These are phyloP conservation scores for Taphrina deformans DNA, from an alignment of 1,139 yeast genomes.

Conservation along the genomic window DNA sequence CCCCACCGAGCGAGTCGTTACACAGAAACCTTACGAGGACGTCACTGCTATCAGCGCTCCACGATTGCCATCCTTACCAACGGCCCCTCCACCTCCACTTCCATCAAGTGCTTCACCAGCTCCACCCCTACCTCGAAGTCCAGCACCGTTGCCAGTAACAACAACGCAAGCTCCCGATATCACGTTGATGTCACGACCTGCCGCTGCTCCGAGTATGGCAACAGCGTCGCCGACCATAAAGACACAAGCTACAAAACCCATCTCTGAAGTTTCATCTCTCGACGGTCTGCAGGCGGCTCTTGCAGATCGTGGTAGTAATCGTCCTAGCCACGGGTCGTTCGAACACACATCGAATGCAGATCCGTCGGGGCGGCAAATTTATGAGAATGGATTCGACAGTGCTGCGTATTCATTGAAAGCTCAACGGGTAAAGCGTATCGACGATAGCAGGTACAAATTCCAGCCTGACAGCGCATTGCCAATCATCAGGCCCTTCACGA, in stretches of 20 bases:
- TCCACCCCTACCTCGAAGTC: constrained; percentile 33
- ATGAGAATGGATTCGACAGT: background rate
- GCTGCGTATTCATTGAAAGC: constrained; percentile 32
- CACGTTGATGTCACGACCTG: no score
- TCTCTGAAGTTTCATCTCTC: background rate
- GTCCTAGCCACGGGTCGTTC: background rate
- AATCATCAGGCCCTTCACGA: constrained; percentile 74
- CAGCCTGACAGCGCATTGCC: constrained; percentile 70
- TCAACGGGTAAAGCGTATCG: constrained; percentile 49
- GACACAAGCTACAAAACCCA: background rate
- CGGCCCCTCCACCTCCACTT: constrained; percentile 38
- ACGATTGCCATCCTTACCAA: constrained; percentile 36
- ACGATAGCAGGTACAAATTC: constrained; percentile 75
- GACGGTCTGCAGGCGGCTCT: constrained; percentile 13
- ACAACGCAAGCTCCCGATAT: background rate
- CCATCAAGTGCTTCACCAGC: constrained; percentile 24
- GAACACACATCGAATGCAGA: constrained; percentile 2
- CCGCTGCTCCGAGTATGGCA: background rate
- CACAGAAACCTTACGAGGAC: constrained; percentile 31
- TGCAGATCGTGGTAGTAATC: background rate
- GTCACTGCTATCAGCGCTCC: constrained; percentile 36
- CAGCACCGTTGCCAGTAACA: background rate
- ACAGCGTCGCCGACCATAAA: background rate
- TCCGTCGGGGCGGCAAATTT: constrained; percentile 32
- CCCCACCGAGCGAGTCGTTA: constrained; percentile 41